These are phyloP conservation scores for Yarrowia alimentaria DNA, from an alignment of 805 yeast genomes.

Conservation along the genomic window DNA sequence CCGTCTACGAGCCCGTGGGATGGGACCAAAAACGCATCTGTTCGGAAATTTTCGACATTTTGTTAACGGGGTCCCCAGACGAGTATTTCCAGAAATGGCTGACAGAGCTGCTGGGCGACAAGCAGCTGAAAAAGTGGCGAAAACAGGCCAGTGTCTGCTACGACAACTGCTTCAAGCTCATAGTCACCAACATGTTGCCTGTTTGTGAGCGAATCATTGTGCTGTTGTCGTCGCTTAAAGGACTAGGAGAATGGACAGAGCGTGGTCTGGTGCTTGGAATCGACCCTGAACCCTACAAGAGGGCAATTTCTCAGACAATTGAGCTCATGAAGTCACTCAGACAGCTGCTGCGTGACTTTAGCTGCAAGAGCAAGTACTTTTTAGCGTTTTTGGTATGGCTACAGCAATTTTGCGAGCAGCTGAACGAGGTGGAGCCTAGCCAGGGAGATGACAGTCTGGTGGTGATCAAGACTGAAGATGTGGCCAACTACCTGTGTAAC, in stretches of 20 bases:
- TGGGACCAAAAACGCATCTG: constrained; percentile 33
- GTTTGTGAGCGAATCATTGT: constrained; percentile 50
- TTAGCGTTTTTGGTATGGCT: constrained; percentile 18
- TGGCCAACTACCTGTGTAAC: constrained; percentile 20
- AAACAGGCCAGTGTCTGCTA: constrained; percentile 47
- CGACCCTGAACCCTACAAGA: constrained; percentile 15
- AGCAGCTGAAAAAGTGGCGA: constrained; percentile 51
- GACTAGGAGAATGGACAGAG: constrained; percentile 46
- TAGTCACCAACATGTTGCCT: constrained; percentile 49
- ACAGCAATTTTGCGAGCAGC: constrained; percentile 15
- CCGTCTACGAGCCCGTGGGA: constrained; percentile 1
- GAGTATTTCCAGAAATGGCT: constrained; percentile 49
- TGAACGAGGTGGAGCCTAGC: constrained; percentile 23
- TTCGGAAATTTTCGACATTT: constrained; percentile 43
- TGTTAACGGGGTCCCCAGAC: constrained; percentile 52
- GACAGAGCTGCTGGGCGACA: constrained; percentile 55
- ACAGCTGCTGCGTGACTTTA: constrained; percentile 5
- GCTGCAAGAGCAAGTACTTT: constrained; percentile 13
- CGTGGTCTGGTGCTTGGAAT: constrained; percentile 33
- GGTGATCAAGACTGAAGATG: constrained; percentile 14
- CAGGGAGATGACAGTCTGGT: constrained; percentile 24
- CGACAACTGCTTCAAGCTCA: constrained; percentile 45
- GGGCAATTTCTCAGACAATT: constrained; percentile 8
- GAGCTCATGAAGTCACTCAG: constrained; percentile 13
- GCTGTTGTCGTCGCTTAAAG: constrained; percentile 46